These are phyloP conservation scores for Pelagophyceae sp. DNA, from an alignment of 352 stramenopile genomes.

Conservation along the genomic window DNA sequence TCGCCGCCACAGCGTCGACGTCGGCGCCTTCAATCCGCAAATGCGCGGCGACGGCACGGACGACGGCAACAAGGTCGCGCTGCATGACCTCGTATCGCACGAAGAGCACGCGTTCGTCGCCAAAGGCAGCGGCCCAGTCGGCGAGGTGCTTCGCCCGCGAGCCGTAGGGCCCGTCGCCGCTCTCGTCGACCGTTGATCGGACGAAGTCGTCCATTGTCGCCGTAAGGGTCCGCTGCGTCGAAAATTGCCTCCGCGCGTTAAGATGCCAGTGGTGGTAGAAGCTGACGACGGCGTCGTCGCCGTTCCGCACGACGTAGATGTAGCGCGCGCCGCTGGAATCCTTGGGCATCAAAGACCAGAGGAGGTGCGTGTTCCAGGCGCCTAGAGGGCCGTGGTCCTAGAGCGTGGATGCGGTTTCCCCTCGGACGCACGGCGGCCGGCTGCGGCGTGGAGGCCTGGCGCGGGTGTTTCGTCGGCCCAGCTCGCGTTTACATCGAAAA, in stretches of 20 bases:
- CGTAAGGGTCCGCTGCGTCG: too few species aligned
- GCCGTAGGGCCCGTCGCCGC: not conserved
- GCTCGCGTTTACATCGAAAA: constrained; percentile 5
- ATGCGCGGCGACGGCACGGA: not conserved
- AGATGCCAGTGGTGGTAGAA: constrained; percentile 11
- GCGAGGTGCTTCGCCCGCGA: constrained; percentile 9
- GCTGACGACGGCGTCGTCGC: not conserved
- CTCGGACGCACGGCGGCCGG: not conserved
- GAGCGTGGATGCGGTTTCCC: too few species aligned
- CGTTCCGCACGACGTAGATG: constrained; percentile 7
- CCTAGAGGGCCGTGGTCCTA: not conserved
- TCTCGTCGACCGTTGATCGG: too few species aligned
- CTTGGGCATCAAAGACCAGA: not conserved
- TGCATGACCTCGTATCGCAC: constrained; percentile 12
- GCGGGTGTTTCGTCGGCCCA: not conserved
- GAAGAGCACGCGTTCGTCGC: not conserved
- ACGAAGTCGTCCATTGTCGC: too few species aligned
- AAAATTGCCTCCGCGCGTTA: too few species aligned
- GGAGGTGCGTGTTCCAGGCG: constrained; percentile 6
- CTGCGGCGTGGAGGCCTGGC: not conserved
- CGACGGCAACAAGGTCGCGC: not conserved
- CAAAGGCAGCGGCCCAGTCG: not conserved
- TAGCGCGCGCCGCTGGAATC: not conserved
- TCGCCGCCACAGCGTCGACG: not conserved
- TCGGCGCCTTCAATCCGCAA: not conserved